Evolutionary conservation across 345 rosid genomes (phyloP), one percentile per base, ranked within the genome.

Genomic region (Kernera saxatilis): DNA sequence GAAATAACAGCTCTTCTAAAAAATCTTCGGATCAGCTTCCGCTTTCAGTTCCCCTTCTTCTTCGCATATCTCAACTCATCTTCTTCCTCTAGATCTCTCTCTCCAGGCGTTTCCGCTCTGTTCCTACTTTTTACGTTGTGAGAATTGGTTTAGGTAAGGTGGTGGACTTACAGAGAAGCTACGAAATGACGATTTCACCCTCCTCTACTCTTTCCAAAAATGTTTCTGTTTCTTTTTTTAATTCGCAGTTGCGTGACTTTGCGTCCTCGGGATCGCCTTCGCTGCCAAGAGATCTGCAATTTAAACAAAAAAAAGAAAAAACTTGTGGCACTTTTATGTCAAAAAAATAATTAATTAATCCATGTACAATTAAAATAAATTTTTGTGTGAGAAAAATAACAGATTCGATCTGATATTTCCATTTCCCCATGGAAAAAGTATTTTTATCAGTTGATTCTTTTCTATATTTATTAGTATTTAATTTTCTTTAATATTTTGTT

Each of bases 201-300:
- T 69, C 56, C 6, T 23, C 0, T 19, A 51, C 78, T 6, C 19
- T 67, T 36, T 21, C 36, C 66, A 21, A 53, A 62, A 54, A 69
- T 54, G 59, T 45, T 54, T 49, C 6, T 37, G n/a, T 8, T 44
- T 4, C n/a, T 35, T 22, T 39, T 52, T 45, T 66, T 37, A 9
- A 26, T 62, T 73, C 21, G 21, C 26, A 33, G 67, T 75, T 69
- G 64, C 69, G 73, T 75, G 62, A 75, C 72, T 69, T 75, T 61
- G 70, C 64, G 2, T 63, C 70, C 57, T 69, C 25, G 75, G 79
- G 79, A 75, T 74, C 72, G 54, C 56, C 64, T 64, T 51, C 74
- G 3, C 53, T 51, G 69, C 62, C 33, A 14, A 14, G 30, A 64
- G 68, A 60, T 72, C 69, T 53, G n/a, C 55, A 44, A 19, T 51